phyloP scores from a whole-genome alignment of 2,329 filamentous ascomycete genomes.

The Aspergillus calidoustus region DNA sequence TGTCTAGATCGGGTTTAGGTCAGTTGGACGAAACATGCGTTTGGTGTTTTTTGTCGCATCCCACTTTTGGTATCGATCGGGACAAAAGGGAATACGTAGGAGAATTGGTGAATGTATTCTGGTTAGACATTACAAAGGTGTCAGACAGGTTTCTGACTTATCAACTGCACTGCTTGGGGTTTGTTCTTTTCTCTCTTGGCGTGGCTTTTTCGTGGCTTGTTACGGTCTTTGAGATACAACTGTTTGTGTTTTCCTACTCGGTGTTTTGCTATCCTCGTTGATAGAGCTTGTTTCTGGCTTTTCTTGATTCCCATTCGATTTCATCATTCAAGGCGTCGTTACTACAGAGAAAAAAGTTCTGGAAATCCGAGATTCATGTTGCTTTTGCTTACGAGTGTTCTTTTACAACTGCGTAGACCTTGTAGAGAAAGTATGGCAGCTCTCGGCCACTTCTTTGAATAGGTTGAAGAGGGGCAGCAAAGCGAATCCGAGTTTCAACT shows the following conservation, averaged over 20 bases:
- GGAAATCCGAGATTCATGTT: constrained; percentile 7
- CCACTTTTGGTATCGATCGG: neutral
- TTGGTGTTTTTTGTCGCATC: neutral
- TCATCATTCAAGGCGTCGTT: constrained; percentile 14
- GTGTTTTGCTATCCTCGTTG: constrained; percentile 26
- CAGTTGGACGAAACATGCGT: neutral
- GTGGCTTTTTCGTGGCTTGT: constrained; percentile 9
- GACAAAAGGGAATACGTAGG: constrained; percentile 1
- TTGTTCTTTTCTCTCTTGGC: constrained; percentile 8
- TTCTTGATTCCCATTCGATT: constrained; percentile 26
- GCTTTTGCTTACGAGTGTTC: neutral
- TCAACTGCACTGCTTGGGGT: neutral
- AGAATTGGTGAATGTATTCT: constrained; percentile 8
- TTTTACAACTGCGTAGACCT: neutral
- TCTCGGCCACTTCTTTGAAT: neutral
- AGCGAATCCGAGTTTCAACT: neutral
- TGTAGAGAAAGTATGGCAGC: neutral
- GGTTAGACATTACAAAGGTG: constrained; percentile 24
- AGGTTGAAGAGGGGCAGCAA: neutral
- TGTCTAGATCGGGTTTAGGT: neutral
- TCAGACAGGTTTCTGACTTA: constrained; percentile 17
- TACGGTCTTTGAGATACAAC: constrained; percentile 15
- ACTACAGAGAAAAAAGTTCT: constrained; percentile 22
- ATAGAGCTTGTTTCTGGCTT: constrained; percentile 28
- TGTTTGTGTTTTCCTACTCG: constrained; percentile 16